Conservation (phyloP, 2,329 filamentous ascomycete genomes). For the Rhexocercosporidium sp. region DNA sequence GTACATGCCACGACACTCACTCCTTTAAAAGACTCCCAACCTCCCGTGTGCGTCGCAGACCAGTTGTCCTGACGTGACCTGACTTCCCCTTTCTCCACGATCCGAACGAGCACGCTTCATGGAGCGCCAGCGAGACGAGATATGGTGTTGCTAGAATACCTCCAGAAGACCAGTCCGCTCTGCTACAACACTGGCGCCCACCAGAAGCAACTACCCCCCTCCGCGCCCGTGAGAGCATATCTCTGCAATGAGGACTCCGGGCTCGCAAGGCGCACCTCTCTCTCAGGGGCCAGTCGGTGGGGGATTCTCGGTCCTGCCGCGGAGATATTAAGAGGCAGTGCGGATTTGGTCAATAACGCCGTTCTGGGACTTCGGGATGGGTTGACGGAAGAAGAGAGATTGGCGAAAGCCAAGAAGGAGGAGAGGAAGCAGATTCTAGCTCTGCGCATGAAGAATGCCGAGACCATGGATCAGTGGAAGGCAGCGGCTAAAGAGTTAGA, state of each 20-base stretch:
- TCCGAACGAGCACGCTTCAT: slow-evolving; percentile 24
- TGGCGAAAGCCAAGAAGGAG: slow-evolving; percentile 53
- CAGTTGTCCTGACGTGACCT: neutral
- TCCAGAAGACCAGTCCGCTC: slow-evolving; percentile 29
- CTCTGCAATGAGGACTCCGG: slow-evolving; percentile 23
- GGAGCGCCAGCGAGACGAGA: slow-evolving; percentile 27
- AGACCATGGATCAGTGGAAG: slow-evolving; percentile 74
- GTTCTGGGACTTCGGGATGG: slow-evolving; percentile 38
- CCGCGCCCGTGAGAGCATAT: slow-evolving; percentile 27
- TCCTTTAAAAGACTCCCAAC: neutral
- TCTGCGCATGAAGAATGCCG: slow-evolving; percentile 69
- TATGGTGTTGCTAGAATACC: slow-evolving; percentile 40
- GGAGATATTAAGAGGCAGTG: slow-evolving; percentile 33
- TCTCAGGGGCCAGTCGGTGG: slow-evolving; percentile 25
- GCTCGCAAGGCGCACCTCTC: slow-evolving; percentile 19
- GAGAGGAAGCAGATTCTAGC: slow-evolving; percentile 67
- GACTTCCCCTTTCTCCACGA: neutral
- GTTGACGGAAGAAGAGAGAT: slow-evolving; percentile 51
- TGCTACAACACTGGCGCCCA: slow-evolving; percentile 29
- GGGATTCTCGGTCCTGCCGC: slow-evolving; percentile 36
- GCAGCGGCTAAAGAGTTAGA: slow-evolving; percentile 79
- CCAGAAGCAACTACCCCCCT: slow-evolving; percentile 23
- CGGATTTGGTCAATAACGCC: slow-evolving; percentile 36
- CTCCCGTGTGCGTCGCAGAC: neutral
- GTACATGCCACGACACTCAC: neutral